These are phyloP conservation scores for Phytophthora citrophthora DNA, from an alignment of 352 stramenopile genomes.

Conservation along the genomic window DNA sequence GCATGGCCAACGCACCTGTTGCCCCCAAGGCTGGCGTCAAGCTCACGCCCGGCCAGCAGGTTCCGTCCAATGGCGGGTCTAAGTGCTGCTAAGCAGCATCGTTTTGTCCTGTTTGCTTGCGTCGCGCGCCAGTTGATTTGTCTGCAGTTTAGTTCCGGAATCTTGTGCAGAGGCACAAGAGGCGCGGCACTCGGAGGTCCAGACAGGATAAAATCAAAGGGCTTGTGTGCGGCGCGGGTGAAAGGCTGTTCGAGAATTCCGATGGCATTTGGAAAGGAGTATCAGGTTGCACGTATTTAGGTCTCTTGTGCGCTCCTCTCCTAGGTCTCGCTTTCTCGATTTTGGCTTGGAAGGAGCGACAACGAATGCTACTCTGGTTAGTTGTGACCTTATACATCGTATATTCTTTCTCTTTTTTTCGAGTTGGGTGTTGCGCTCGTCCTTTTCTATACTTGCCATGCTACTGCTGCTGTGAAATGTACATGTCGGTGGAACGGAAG, in stretches of 20 bases:
- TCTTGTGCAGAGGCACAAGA: conserved; percentile 25
- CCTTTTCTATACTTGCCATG: not conserved
- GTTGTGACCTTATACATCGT: conserved; percentile 56
- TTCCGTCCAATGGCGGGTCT: conserved; percentile 70
- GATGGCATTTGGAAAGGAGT: conserved; percentile 22
- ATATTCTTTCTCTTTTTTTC: conserved; percentile 45
- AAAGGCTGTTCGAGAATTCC: conserved; percentile 36
- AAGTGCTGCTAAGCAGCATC: conserved; percentile 85
- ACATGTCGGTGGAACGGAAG: not conserved
- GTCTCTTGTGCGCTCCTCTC: conserved; percentile 11
- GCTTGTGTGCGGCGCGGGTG: conserved; percentile 24
- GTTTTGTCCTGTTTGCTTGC: conserved; percentile 52
- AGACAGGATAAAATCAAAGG: conserved; percentile 34
- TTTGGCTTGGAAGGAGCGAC: conserved; percentile 45
- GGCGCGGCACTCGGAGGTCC: conserved; percentile 7
- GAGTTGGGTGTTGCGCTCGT: conserved; percentile 11
- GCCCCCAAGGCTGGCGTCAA: conserved; percentile 71
- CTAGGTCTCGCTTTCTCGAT: conserved; percentile 26
- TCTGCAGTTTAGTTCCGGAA: conserved; percentile 29
- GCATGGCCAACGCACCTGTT: conserved; percentile 87
- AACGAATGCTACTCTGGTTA: conserved; percentile 49
- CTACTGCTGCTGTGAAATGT: not conserved
- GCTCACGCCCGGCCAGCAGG: conserved; percentile 66
- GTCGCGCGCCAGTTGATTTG: conserved; percentile 22
- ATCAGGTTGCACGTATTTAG: conserved; percentile 10